phyloP scores from a whole-genome alignment of 2,329 filamentous ascomycete genomes.

The Curvularia spicifera region DNA sequence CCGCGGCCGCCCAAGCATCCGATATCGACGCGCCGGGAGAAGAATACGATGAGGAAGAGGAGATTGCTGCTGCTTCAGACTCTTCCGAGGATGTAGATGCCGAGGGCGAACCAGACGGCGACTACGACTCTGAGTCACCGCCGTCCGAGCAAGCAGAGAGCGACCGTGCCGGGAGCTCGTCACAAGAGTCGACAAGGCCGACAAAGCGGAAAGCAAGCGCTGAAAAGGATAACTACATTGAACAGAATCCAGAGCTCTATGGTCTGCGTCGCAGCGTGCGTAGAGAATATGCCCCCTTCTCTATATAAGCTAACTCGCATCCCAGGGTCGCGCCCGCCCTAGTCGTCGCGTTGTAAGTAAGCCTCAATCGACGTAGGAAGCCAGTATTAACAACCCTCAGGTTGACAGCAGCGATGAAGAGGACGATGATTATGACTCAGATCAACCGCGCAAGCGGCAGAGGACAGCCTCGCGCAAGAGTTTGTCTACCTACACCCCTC shows the following conservation, averaged over 20 bases:
- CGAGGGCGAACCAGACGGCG: constrained; percentile 63
- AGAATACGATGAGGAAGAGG: constrained; percentile 52
- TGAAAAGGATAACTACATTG: constrained; percentile 83
- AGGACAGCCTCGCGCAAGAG: constrained; percentile 68
- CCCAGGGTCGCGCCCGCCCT: constrained; percentile 65
- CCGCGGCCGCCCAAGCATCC: constrained; percentile 50
- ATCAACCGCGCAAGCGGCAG: constrained; percentile 67
- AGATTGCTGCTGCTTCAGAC: constrained; percentile 54
- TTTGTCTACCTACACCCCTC: constrained; percentile 51
- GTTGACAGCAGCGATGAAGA: constrained; percentile 69
- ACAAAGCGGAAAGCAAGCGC: constrained; percentile 70
- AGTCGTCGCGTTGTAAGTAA: constrained; percentile 65
- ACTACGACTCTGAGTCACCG: constrained; percentile 74
- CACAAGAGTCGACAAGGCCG: constrained; percentile 70
- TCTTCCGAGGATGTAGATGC: constrained; percentile 59
- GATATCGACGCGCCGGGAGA: constrained; percentile 51
- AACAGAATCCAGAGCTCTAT: constrained; percentile 92
- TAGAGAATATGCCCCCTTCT: constrained; percentile 24
- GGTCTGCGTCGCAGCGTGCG: constrained; percentile 90
- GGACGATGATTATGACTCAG: constrained; percentile 75
- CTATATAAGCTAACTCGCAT: constrained; percentile 42
- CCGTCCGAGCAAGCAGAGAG: constrained; percentile 51
- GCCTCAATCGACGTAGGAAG: constrained; percentile 17
- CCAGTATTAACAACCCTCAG: constrained; percentile 46
- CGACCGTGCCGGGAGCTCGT: constrained; percentile 68